Evolutionary conservation across 352 stramenopile genomes (phyloP), one percentile per base, ranked within the genome.

Genomic region (Proteromonas lacertae): DNA sequence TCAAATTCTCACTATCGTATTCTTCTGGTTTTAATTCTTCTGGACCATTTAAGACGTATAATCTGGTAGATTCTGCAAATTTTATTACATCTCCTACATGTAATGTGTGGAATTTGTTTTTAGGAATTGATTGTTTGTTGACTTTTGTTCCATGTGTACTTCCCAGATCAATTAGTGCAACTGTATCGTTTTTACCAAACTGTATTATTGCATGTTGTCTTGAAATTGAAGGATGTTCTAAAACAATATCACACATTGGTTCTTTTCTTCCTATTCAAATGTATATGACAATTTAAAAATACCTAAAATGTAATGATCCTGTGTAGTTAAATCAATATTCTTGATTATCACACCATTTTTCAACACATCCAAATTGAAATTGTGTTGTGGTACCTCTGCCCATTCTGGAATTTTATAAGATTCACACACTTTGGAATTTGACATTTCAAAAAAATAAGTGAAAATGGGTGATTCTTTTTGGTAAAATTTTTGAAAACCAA

Each of bases 121-220:
- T 24, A 7, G 37, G 9, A 6, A 60, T 30, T 6, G 60, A 56
- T 21, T 56, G 56, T 50, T 80, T 80, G 45, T 79, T 79, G 24
- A 82, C 48, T 29, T 60, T 67, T 31, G 61, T 76, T 25, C 68
- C 68, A 39, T 80, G 60, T 4, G 65, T 74, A 48, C 62, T 76
- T 26, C 45, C 45, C 18, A 68, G 37, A 47, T 82, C 68, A 29
- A 53, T 44, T 24, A 80, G 36, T 40, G 68, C 71, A 14, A 80
- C 47, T 17, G 51, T 51, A 16, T 64, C 51, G 17, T 52, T 32
- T 3, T 20, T 14, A 18, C 69, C 48, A 37, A 73, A 74, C 34
- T 70, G 60, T 8, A 74, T 48, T 25, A 47, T 59, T 2, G 63
- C 64, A 45, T 77, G 64, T 23, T 60, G 41, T 16, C 64, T 49